These are phyloP conservation scores for Plicaturopsis crispa DNA, from an alignment of 768 basidiomycete genomes.

Conservation along the genomic window DNA sequence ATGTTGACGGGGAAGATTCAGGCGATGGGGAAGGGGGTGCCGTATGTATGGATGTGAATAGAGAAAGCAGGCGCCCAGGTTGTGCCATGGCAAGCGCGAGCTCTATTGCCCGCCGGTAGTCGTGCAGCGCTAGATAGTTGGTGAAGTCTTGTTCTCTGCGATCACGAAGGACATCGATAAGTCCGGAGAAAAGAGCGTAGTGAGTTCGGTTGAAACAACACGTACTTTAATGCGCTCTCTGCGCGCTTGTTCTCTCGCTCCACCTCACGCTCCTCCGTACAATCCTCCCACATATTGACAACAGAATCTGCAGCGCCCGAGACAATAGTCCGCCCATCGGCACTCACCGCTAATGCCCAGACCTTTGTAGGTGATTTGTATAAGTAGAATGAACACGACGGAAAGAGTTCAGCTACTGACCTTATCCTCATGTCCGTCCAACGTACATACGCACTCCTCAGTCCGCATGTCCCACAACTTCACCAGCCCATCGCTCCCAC, in stretches of 20 bases:
- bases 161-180: constrained; percentile 6
- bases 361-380: constrained; percentile 46
- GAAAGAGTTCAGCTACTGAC: constrained; percentile 29
- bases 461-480: constrained; percentile 92
- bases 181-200: constrained; percentile 1
- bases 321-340: constrained; percentile 78
- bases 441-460: constrained; percentile 79
- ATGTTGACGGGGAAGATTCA: constrained; percentile 5
- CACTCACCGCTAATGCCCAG: constrained; percentile 88
- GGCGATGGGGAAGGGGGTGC: constrained; percentile 13
- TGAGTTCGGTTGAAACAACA: too few relatives aligned
- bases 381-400: neutral
- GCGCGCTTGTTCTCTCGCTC: constrained; percentile 70
- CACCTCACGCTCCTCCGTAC: constrained; percentile 73
- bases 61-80: constrained; percentile 73
- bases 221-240: constrained; percentile 76
- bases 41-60: constrained; percentile 64
- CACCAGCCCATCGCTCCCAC: constrained; percentile 90
- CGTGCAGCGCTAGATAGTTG: constrained; percentile 81
- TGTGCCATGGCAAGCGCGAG: constrained; percentile 92
- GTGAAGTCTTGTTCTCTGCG: constrained; percentile 92
- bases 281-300: constrained; percentile 95
- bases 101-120: constrained; percentile 87
- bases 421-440: constrained; percentile 98
- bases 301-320: constrained; percentile 96